A percentile compares a stretch with the other conserved stretches of the same genome.
phyloP scores from a whole-genome alignment of 306 rosid genomes.

The Betula pendula region DNA sequence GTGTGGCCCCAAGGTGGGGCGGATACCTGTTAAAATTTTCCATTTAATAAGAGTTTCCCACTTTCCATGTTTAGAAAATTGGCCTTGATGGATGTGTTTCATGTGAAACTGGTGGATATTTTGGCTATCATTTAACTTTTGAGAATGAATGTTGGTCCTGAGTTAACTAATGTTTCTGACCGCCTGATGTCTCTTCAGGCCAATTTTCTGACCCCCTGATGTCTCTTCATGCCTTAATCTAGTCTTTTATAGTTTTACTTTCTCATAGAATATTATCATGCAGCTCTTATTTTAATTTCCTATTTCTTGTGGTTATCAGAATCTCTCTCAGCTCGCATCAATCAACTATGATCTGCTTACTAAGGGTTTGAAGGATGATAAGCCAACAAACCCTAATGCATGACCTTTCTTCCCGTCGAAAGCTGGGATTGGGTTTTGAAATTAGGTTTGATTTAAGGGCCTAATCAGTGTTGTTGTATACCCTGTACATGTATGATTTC shows the following conservation, averaged over 20 bases:
- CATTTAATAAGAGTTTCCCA: background rate
- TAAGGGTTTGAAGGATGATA: conserved; percentile 89
- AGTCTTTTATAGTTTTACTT: background rate
- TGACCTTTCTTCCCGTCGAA: conserved; percentile 37
- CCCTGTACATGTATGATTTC: conserved; percentile 80
- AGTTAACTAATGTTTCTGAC: background rate
- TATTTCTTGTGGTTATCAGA: conserved; percentile 60
- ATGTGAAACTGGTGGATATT: background rate
- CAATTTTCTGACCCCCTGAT: background rate
- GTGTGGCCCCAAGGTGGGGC: background rate
- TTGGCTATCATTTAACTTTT: background rate
- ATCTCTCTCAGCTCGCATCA: conserved; percentile 99
- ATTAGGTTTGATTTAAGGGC: conserved; percentile 44
- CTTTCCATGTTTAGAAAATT: background rate
- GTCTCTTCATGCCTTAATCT: background rate
- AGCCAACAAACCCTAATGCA: conserved; percentile 52
- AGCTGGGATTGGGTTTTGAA: conserved; percentile 37
- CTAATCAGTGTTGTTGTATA: conserved; percentile 48
- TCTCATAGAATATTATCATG: background rate
- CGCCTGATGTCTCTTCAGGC: background rate
- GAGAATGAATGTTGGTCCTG: background rate
- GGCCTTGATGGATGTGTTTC: background rate
- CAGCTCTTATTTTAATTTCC: conserved; percentile 2
- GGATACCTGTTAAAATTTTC: background rate
- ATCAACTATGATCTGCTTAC: conserved; percentile 96